These are phyloP conservation scores for Sarocladium kiliense DNA, from an alignment of 2,329 filamentous ascomycete genomes.

Conservation along the genomic window DNA sequence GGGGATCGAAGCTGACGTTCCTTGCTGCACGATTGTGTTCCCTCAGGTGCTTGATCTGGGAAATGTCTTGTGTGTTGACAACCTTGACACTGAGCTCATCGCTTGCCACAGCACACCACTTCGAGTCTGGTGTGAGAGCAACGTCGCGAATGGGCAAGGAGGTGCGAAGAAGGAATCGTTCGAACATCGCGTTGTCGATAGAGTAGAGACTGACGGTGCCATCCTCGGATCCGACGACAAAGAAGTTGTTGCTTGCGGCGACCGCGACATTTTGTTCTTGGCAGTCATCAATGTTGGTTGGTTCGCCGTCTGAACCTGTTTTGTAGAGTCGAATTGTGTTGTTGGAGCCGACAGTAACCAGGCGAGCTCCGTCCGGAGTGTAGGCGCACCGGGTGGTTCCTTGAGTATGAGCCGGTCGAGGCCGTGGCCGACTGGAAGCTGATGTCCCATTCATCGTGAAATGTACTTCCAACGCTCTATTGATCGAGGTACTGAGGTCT, in stretches of 20 bases:
- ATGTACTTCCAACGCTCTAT: not conserved
- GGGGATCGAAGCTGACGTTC: conserved; percentile 82
- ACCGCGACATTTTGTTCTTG: conserved; percentile 81
- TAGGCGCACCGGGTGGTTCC: conserved; percentile 86
- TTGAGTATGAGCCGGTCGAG: conserved; percentile 71
- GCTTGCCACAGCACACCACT: conserved; percentile 94
- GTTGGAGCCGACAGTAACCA: conserved; percentile 90
- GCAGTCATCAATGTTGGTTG: conserved; percentile 85
- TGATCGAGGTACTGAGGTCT: not conserved
- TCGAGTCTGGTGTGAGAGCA: conserved; percentile 70
- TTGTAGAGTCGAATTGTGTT: conserved; percentile 91
- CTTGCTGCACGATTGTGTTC: conserved; percentile 87
- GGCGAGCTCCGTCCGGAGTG: conserved; percentile 78
- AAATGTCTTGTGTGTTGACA: conserved; percentile 76
- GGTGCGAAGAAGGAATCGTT: conserved; percentile 76
- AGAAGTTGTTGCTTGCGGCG: conserved; percentile 71
- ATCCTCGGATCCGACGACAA: conserved; percentile 87
- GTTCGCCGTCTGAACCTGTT: conserved; percentile 87
- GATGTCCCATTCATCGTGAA: conserved; percentile 29
- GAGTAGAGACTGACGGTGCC: conserved; percentile 94
- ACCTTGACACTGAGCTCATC: conserved; percentile 91
- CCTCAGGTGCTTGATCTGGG: conserved; percentile 68
- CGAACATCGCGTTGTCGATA: conserved; percentile 67
- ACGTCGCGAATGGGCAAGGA: conserved; percentile 85
- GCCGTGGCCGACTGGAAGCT: conserved; percentile 41